Evolutionary conservation across 139 green algal genomes (phyloP).

Genomic region (Ettlia oleoabundans): DNA sequence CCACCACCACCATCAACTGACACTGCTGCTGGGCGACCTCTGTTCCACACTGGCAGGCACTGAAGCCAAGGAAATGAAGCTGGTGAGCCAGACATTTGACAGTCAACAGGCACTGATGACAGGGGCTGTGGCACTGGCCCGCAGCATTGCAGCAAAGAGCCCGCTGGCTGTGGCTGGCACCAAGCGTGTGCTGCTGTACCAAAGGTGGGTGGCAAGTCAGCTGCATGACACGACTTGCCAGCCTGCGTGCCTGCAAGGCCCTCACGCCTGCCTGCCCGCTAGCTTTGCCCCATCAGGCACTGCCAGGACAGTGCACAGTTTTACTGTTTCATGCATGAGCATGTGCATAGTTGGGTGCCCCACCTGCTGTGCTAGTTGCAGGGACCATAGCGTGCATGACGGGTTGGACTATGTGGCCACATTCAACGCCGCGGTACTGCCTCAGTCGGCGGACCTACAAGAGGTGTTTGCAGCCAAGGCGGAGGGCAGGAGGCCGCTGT

Average conservation of each 20-base stretch:
- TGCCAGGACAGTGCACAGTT: no score
- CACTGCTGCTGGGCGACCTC: background rate
- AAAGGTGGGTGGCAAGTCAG: no score
- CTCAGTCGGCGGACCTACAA: constrained; percentile 52
- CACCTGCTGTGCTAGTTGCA: background rate
- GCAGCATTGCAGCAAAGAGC: constrained; percentile 64
- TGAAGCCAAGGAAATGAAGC: constrained; percentile 19
- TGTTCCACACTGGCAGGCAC: background rate
- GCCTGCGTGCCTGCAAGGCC: no score
- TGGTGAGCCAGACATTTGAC: constrained; percentile 25
- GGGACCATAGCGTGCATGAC: constrained; percentile 60
- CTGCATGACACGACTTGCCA: no score
- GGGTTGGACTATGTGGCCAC: constrained; percentile 72
- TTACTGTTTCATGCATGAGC: no score
- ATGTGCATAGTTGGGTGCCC: no score
- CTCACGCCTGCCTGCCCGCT: no score
- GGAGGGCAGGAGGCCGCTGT: constrained; percentile 37
- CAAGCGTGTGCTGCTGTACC: constrained; percentile 80
- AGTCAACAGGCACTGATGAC: constrained; percentile 40
- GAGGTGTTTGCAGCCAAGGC: constrained; percentile 45
- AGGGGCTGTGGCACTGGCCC: constrained; percentile 52
- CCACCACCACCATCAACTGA: background rate
- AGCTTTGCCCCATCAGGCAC: no score
- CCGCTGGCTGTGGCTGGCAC: constrained; percentile 77
- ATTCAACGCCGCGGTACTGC: constrained; percentile 67